phyloP scores from a whole-genome alignment of 2,329 filamentous ascomycete genomes.

The Lachnellula arida region DNA sequence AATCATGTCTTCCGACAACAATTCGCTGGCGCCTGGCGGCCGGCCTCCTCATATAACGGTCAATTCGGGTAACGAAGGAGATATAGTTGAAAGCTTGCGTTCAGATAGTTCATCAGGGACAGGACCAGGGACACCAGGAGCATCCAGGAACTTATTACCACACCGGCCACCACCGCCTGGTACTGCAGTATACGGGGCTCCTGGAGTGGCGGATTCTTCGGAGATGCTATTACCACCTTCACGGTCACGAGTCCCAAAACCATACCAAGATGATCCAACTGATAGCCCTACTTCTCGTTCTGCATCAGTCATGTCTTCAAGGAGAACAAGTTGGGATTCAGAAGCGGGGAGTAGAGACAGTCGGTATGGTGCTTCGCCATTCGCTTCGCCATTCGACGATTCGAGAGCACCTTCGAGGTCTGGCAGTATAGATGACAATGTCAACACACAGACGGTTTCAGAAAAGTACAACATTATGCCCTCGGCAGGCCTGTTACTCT shows the following conservation, averaged over 20 bases:
- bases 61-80: conserved; percentile 52
- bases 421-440: conserved; percentile 56
- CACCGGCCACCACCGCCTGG: conserved; percentile 11
- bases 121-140: conserved; percentile 19
- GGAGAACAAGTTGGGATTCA: conserved; percentile 62
- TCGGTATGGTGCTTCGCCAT: conserved; percentile 32
- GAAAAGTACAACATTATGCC: conserved; percentile 71
- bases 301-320: conserved; percentile 45
- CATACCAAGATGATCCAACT: conserved; percentile 48
- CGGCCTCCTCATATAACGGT: conserved; percentile 56
- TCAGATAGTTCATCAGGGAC: conserved; percentile 34
- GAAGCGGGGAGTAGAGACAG: conserved; percentile 50
- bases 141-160: conserved; percentile 30
- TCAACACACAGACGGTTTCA: conserved; percentile 69
- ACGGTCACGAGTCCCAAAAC: conserved; percentile 41
- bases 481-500: conserved; percentile 60
- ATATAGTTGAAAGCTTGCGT: conserved; percentile 35
- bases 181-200: conserved; percentile 23
- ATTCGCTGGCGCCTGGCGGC: conserved; percentile 5
- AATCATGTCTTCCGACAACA: conserved; percentile 16
- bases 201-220: conserved; percentile 33
- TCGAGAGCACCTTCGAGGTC: conserved; percentile 33
- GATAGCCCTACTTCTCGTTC: conserved; percentile 38
- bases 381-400: conserved; percentile 34
- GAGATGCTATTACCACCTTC: conserved; percentile 47